These are phyloP conservation scores for Metarhizium robertsii DNA, from an alignment of 2,329 filamentous ascomycete genomes.

Conservation along the genomic window DNA sequence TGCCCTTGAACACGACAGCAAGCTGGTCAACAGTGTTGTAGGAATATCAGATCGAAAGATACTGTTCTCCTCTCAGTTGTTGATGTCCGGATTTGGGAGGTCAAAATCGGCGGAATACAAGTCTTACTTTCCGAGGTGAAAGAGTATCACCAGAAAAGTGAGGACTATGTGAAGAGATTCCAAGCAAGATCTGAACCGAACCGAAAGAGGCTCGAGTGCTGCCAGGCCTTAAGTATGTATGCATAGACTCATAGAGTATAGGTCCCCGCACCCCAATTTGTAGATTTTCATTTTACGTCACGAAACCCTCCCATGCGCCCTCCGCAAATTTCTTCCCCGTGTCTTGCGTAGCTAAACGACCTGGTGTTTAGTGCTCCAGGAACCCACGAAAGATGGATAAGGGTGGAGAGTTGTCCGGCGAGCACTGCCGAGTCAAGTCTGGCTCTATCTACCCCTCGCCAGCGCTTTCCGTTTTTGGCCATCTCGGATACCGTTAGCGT, in stretches of 20 bases:
- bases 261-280: background rate
- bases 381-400: background rate
- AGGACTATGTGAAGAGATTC: background rate
- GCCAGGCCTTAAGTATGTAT: background rate
- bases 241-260: background rate
- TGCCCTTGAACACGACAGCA: background rate
- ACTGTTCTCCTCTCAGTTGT: background rate
- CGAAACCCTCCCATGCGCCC: background rate
- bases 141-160: background rate
- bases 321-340: background rate
- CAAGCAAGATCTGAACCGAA: background rate
- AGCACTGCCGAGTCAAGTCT: constrained; percentile 3
- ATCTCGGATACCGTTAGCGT: background rate
- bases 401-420: constrained; percentile 3
- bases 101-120: background rate
- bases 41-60: background rate
- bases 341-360: background rate
- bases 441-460: background rate
- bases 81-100: too few relatives aligned
- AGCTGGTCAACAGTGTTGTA: background rate
- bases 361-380: background rate
- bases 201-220: background rate
- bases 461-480: constrained; percentile 1
- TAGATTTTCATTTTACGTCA: background rate
- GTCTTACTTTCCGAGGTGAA: background rate